Evolutionary conservation across 805 yeast species (phyloP), one percentile per base, ranked within the genome.

Genomic region (Pichia scutulata): DNA sequence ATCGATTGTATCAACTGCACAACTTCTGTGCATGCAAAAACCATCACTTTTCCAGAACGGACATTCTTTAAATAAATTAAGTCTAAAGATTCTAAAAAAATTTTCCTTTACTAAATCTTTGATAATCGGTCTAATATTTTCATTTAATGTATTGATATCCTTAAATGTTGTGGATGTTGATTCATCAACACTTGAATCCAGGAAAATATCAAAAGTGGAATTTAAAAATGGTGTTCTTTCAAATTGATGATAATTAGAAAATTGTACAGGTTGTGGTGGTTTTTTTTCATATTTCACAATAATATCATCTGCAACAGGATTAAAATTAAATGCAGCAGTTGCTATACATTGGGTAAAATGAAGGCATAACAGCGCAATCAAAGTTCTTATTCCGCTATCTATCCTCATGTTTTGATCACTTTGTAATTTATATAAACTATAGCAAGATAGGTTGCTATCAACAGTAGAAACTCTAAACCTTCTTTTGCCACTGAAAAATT

Each of bases 1-100:
- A 46, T 82, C 87, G 13, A 86, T 77, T 2, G 88, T 78, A 63
- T 89, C 96, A 41, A 89, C 95, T 0, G 96, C 95, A 69, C 97
- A 89, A 50, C 88, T 84, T 55, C 87, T 76, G 61, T 89, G 87
- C 54, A 89, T 86, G 64, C 97, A 89, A 60, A 86, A 81, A 41
- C 90, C 95, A 44, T 75, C 75, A 58, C 82, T 89, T 56, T 80
- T 80, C 89, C 88, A 86, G 65, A 86, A 89, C 25, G 95, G 92
- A 66, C 99, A 89, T 64, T 79, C 78, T 55, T 76, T 84, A 66
- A 81, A 88, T 51, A 93, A 73, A 61, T 93, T 89, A 49, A 93
- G 76, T 64, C 89, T 83, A 72, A 88, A 93, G 64, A 86, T 88
- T 56, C 84, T 79, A 78, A 93, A 92, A 68, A 87, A 93, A 57